A percentile compares a stretch with the other conserved stretches of the same genome.
phyloP scores from a whole-genome alignment of 495 filamentous ascomycete genomes.

The Tuber indicum region DNA sequence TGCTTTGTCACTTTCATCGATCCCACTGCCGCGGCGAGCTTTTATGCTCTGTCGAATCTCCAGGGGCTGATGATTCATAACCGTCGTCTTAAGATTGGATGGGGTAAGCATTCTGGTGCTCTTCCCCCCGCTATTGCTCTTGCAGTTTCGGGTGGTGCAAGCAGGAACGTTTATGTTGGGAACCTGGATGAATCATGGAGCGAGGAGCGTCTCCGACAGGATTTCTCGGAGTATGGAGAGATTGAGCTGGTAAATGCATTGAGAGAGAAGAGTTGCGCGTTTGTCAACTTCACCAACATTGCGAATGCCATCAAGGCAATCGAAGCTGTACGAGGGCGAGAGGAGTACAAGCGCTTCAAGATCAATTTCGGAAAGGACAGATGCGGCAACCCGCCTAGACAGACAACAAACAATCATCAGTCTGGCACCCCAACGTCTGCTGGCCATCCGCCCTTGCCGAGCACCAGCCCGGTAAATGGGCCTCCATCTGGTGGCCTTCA shows the following conservation, averaged over 20 bases:
- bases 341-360: conserved; percentile 97
- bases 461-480: conserved; percentile 50
- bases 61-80: conserved; percentile 99
- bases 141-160: conserved; percentile 91
- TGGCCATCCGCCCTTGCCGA: conserved; percentile 60
- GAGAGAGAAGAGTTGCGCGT: conserved; percentile 97
- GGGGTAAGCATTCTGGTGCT: conserved; percentile 98
- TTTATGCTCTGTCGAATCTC: conserved; percentile 93
- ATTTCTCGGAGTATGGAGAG: conserved; percentile 96
- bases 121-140: conserved; percentile 93
- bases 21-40: conserved; percentile 92
- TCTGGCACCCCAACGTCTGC: conserved; percentile 46
- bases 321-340: conserved; percentile 84
- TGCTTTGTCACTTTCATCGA: conserved; percentile 99
- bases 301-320: conserved; percentile 99
- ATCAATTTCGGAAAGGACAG: conserved; percentile 99
- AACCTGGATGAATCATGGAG: conserved; percentile 96
- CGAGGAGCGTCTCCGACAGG: conserved; percentile 88
- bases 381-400: conserved; percentile 91
- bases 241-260: conserved; percentile 96
- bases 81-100: conserved; percentile 92
- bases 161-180: conserved; percentile 93
- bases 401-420: conserved; percentile 58
- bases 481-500: conserved; percentile 44
- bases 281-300: conserved; percentile 99